These are phyloP conservation scores for Boletellus ananiceps DNA, from an alignment of 768 basidiomycete genomes.

Conservation along the genomic window DNA sequence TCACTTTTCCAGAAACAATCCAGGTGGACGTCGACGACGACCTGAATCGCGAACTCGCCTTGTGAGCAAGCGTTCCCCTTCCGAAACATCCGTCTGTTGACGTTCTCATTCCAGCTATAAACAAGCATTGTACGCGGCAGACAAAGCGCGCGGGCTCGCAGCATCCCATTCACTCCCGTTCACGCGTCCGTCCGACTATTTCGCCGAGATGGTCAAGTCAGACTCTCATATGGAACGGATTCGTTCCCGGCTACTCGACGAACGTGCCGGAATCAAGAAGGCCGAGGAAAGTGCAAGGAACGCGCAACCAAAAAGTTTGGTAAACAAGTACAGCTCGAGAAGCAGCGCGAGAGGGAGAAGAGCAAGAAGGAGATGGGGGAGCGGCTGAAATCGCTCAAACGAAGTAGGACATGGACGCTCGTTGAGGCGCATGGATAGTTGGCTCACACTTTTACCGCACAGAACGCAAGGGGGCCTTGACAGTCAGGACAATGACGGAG, in stretches of 20 bases:
- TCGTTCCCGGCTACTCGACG: conserved; percentile 84
- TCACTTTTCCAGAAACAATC: conserved; percentile 69
- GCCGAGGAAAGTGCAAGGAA: conserved; percentile 89
- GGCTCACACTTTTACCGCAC: conserved; percentile 2
- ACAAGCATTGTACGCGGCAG: conserved; percentile 84
- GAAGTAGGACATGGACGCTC: conserved; percentile 52
- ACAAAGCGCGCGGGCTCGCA: conserved; percentile 72
- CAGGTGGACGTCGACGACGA: conserved; percentile 82
- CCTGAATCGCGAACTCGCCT: conserved; percentile 90
- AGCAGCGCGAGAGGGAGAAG: conserved; percentile 82
- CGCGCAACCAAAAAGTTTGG: conserved; percentile 97
- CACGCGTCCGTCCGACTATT: conserved; percentile 89
- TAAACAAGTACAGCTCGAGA: conserved; percentile 95
- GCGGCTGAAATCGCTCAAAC: conserved; percentile 78
- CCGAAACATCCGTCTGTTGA: not conserved
- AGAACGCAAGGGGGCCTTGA: conserved; percentile 89
- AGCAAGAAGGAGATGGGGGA: conserved; percentile 93
- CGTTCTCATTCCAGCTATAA: conserved; percentile 66
- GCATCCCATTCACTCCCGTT: conserved; percentile 76
- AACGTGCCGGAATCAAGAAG: conserved; percentile 82
- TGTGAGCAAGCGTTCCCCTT: conserved; percentile 48
- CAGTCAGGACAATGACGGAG: conserved; percentile 47
- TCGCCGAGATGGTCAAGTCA: conserved; percentile 97
- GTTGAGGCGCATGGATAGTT: not conserved
- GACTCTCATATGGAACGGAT: conserved; percentile 98